Conservation (phyloP, 257 asterid species). For the Nicotiana noctiflora region DNA sequence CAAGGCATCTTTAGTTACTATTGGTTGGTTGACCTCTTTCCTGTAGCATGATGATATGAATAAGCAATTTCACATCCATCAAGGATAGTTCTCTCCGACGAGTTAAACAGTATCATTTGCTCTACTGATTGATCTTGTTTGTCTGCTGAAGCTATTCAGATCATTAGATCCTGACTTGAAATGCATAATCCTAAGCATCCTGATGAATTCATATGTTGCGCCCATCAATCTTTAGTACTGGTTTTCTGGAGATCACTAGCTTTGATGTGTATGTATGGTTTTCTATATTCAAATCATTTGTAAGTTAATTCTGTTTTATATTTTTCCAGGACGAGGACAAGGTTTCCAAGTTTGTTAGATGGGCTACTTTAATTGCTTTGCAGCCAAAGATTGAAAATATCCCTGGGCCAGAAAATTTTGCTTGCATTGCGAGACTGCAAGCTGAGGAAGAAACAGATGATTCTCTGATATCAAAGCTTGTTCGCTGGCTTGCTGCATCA, state of each 20-base stretch:
- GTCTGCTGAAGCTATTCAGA: neutral
- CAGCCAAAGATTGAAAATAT: constrained; percentile 31
- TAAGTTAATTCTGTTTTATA: neutral
- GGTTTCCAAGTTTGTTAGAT: constrained; percentile 52
- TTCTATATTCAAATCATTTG: neutral
- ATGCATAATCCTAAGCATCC: neutral
- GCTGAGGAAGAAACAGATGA: constrained; percentile 37
- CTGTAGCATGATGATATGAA: neutral
- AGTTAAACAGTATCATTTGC: neutral
- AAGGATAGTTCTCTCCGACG: neutral
- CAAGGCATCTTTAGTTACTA: neutral
- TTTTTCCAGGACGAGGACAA: constrained; percentile 48
- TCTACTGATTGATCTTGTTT: neutral
- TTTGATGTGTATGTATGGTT: neutral
- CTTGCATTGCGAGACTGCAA: constrained; percentile 12
- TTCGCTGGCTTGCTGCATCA: constrained; percentile 85
- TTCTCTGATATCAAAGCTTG: constrained; percentile 56
- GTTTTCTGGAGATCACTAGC: constrained; percentile 4
- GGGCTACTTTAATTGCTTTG: constrained; percentile 64
- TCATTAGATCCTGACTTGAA: neutral
- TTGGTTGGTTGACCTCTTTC: constrained; percentile 5
- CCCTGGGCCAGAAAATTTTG: constrained; percentile 27
- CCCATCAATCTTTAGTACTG: neutral
- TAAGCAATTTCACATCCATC: neutral
- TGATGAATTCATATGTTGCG: neutral